Evolutionary conservation across 345 rosid genomes (phyloP), one percentile per base, ranked within the genome.

Genomic region (Trapa bicornis): DNA sequence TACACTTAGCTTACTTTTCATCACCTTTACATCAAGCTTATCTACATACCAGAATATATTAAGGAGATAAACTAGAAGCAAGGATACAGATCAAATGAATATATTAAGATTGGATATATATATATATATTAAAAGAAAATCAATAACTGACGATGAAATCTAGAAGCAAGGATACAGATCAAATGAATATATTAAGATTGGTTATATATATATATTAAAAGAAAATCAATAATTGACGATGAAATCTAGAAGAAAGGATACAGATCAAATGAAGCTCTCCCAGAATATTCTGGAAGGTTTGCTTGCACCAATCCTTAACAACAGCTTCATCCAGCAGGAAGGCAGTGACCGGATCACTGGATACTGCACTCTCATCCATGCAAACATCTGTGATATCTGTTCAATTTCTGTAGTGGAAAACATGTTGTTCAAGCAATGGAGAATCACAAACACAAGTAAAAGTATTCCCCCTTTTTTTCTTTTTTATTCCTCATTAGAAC

Each of bases 251-350:
- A 58, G 64, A 39, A 81, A 85, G 96, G 96, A 95, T 91, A 95
- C 99, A 91, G 60, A 91, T 91, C 65, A 65, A 69, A 69, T 75
- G 81, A 81, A 95, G 89, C 75, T 86, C 90, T 65, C 68, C 68
- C 65, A 75, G 47, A 48, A 87, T 82, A 72, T 76, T 85, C 71
- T 70, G 73, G 81, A 87, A 95, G 39, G 87, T 82, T 70, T 82
- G 80, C 82, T 88, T 91, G 83, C 94, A 92, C 99, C 97, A 95
- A 72, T 95, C 96, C 85, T 95, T 95, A 73, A 95, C 86, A 68
- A 89, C 97, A 73, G 86, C 97, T 84, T 95, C 99, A 85, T 95
- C 99, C 83, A 95, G 76, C 96, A 91, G 82, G 94, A 88, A 89
- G 42, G 99, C 89, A 75, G 85, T 76, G 71, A 87, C 87, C 48